Conservation (phyloP, 2,329 filamentous ascomycete species). For the Fusarium longipes region DNA sequence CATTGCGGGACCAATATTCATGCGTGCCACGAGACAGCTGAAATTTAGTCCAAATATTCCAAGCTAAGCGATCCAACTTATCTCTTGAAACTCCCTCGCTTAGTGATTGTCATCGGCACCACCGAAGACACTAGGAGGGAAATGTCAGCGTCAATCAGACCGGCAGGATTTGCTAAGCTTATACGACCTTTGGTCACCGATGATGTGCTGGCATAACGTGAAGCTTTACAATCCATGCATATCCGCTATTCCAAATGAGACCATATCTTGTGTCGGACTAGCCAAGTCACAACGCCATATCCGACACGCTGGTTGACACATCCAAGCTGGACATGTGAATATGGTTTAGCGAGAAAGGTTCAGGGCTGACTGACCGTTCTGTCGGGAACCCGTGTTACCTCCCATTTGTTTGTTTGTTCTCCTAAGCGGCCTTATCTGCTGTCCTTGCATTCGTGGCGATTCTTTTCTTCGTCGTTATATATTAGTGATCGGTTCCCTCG, state of each 20-base stretch:
- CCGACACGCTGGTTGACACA: background rate
- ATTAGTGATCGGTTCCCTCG: background rate
- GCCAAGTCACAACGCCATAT: background rate
- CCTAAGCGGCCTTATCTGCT: background rate
- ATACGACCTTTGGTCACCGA: background rate
- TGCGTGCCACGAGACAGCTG: conserved; percentile 16
- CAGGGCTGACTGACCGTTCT: background rate
- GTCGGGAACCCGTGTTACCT: background rate
- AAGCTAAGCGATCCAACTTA: background rate
- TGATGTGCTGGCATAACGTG: conserved; percentile 1
- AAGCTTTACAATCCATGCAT: conserved; percentile 7
- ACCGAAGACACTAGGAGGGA: conserved; percentile 3
- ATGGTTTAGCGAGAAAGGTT: background rate
- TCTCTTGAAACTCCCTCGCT: background rate
- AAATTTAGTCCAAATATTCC: background rate
- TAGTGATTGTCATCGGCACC: background rate
- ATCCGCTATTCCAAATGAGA: background rate
- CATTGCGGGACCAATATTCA: conserved; percentile 1
- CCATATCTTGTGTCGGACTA: background rate
- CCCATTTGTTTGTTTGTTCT: background rate
- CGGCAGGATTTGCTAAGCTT: background rate
- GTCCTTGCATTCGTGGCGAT: background rate
- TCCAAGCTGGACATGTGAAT: background rate
- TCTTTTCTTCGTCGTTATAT: background rate
- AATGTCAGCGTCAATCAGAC: background rate